Evolutionary conservation across 2,329 filamentous ascomycete species (phyloP).

Genomic region (Scolecobasidium constrictum): DNA sequence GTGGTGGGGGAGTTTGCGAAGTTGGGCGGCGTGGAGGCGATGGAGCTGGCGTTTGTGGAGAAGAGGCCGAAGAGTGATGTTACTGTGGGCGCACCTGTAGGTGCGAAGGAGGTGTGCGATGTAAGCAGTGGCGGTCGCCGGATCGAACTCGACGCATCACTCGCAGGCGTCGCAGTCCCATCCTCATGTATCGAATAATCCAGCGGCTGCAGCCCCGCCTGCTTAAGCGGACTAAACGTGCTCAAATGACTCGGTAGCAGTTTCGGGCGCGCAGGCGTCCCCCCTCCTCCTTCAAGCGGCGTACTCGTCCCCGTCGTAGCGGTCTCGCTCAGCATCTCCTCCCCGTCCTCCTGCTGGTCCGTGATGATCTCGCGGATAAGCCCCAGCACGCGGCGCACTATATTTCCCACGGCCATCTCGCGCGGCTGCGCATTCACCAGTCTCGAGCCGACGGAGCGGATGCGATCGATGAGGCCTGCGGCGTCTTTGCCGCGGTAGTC

Average conservation of each 20-base stretch:
- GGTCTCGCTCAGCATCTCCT: slow-evolving; percentile 47
- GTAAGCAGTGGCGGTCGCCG: slow-evolving; percentile 51
- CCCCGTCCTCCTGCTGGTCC: slow-evolving; percentile 65
- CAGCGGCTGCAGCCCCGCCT: slow-evolving; percentile 13
- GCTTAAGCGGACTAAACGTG: slow-evolving; percentile 35
- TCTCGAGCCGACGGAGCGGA: slow-evolving; percentile 66
- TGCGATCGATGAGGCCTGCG: slow-evolving; percentile 65
- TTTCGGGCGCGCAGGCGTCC: slow-evolving; percentile 21
- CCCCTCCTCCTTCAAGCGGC: too few species aligned
- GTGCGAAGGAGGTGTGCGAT: slow-evolving; percentile 53
- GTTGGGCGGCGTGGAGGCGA: slow-evolving; percentile 4
- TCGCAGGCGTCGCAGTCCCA: slow-evolving; percentile 35
- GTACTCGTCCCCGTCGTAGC: slow-evolving; percentile 21
- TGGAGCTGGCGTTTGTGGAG: slow-evolving; percentile 31
- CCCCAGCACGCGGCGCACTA: slow-evolving; percentile 79
- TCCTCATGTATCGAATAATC: slow-evolving; percentile 23
- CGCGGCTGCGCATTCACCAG: slow-evolving; percentile 76
- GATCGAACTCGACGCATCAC: not conserved
- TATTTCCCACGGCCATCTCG: slow-evolving; percentile 89
- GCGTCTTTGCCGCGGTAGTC: slow-evolving; percentile 70
- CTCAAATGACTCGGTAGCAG: slow-evolving; percentile 31
- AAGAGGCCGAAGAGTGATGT: slow-evolving; percentile 85
- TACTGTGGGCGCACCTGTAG: slow-evolving; percentile 34
- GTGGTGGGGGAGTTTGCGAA: slow-evolving; percentile 4
- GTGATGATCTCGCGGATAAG: slow-evolving; percentile 85